Base-by-base conservation (phyloP, 1,284 basidiomycete genomes). In the Trametes polyzona region DNA sequence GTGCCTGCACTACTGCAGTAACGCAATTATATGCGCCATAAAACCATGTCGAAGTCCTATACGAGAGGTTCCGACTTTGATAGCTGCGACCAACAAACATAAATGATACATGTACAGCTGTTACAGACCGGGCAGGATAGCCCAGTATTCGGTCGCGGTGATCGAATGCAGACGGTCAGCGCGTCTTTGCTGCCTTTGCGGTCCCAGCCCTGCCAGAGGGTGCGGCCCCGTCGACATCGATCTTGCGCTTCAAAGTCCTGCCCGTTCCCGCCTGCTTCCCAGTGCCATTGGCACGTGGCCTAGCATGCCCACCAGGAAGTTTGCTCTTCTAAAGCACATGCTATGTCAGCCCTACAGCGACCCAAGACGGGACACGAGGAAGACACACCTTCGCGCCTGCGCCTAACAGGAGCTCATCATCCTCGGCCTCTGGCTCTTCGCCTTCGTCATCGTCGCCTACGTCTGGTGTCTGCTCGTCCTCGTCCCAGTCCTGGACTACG, bases 381-480 rank as follows among this genome's bases (percentile, higher is more conserved):
- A 4, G 41, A 23, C 10, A 19, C 24, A 4, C 10, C 57, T n/a
- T 11, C 16, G 61, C 56, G 47, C 57, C 58, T 27, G 58, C 64
- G 37, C 29, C 61, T 19, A 52, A 55, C 57, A 62, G 27, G 6
- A 59, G 41, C 47, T 64, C 62, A 19, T 58, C 57, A 10, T 63
- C 58, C 16, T 59, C 57, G 8, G 61, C 58, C 23, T 51, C 58
- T 39, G 43, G 46, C 4, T 52, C 55, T 1, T 47, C 53, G 4
- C 59, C 61, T 26, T 55, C 47, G 17, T 58, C 60, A 46, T 69
- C 63, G 42, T 56, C 53, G 4, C 50, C 58, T 3, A 57, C 61
- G 27, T 68, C 66, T 4, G 63, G 63, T 43, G 57, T 66, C 37
- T 63, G 57, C 12, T 65, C 63, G 16, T 62, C 63, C 14, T 68